phyloP scores from a whole-genome alignment of 345 rosid genomes.

The Citrus hindsii region DNA sequence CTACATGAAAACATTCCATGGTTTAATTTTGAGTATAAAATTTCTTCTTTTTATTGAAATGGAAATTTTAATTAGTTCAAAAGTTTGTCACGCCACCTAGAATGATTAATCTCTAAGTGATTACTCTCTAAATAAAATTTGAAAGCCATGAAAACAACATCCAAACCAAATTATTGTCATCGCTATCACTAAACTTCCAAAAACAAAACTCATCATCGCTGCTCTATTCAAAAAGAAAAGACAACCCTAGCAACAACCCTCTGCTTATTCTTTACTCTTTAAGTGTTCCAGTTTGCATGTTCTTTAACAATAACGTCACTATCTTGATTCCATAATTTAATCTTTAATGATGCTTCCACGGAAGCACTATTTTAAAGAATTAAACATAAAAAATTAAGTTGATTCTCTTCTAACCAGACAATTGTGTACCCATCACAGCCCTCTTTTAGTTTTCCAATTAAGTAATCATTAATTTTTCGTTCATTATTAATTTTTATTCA shows the following conservation, averaged over 20 bases:
- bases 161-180: slow-evolving; percentile 4
- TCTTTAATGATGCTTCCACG: slow-evolving; percentile 18
- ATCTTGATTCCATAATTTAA: slow-evolving; percentile 5
- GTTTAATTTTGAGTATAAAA: too few relatives aligned
- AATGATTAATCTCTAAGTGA: background rate
- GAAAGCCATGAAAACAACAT: slow-evolving; percentile 1
- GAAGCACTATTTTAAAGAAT: background rate
- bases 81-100: background rate
- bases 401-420: slow-evolving; percentile 25
- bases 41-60: too few relatives aligned
- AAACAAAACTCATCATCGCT: background rate
- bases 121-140: background rate
- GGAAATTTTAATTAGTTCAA: background rate
- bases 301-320: slow-evolving; percentile 18
- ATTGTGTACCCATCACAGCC: background rate
- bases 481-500: background rate
- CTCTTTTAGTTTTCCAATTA: background rate
- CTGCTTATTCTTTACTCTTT: background rate
- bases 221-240: background rate
- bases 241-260: slow-evolving; percentile 16
- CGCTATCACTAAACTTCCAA: background rate
- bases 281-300: background rate
- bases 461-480: background rate
- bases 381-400: slow-evolving; percentile 6
- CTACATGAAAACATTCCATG: too few relatives aligned